Conservation (phyloP, 2,329 filamentous ascomycete species). For the Cercospora zeina region DNA sequence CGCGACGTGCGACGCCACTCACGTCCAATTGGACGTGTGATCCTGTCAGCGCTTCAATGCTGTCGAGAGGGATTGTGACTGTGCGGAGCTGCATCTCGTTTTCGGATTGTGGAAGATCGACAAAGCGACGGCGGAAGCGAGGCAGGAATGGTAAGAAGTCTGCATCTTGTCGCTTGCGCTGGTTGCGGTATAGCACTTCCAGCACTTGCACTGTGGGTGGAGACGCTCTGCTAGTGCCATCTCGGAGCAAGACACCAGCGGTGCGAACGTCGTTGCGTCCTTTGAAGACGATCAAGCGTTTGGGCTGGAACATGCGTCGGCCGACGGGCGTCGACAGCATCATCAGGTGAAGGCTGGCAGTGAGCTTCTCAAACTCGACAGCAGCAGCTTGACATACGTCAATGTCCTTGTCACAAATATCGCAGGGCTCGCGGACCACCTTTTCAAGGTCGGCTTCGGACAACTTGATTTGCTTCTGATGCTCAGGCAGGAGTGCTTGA, state of each 20-base stretch:
- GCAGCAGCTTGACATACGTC: constrained; percentile 78
- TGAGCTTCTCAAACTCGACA: constrained; percentile 77
- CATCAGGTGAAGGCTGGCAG: constrained; percentile 73
- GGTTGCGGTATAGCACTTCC: constrained; percentile 66
- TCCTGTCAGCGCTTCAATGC: constrained; percentile 82
- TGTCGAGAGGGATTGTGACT: constrained; percentile 68
- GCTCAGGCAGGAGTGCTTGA: constrained; percentile 88
- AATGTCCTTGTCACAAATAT: constrained; percentile 76
- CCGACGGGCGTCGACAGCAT: constrained; percentile 80
- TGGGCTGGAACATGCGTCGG: constrained; percentile 72
- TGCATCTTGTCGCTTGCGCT: constrained; percentile 71
- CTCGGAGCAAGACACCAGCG: constrained; percentile 74
- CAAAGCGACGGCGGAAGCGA: constrained; percentile 66
- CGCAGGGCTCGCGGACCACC: constrained; percentile 81
- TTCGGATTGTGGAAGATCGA: constrained; percentile 65
- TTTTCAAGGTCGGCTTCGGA: constrained; percentile 90
- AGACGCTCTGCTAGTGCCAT: constrained; percentile 67
- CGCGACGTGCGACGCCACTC: constrained; percentile 43
- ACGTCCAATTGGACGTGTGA: constrained; percentile 53
- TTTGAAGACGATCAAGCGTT: constrained; percentile 79
- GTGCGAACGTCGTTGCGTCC: constrained; percentile 75
- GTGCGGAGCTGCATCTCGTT: constrained; percentile 68
- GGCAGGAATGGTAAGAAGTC: constrained; percentile 84
- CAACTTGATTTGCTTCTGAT: constrained; percentile 89
- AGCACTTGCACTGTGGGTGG: constrained; percentile 73